Conservation (phyloP, 2,329 filamentous ascomycete species). For the Fusarium buharicum region DNA sequence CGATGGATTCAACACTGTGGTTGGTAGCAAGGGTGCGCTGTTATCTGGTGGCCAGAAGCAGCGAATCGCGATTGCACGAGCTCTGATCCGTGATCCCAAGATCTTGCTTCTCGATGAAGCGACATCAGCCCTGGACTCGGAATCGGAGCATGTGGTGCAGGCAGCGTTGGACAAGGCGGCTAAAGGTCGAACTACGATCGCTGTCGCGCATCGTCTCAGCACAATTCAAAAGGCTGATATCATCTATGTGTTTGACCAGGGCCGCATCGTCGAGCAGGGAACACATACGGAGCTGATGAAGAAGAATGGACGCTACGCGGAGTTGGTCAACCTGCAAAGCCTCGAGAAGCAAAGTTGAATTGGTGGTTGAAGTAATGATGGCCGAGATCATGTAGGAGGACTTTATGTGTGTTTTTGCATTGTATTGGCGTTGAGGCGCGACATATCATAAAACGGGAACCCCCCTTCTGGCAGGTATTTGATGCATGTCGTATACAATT, state of each 20-base stretch:
- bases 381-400: neutral
- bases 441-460: neutral
- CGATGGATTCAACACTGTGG: conserved; percentile 85
- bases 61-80: conserved; percentile 91
- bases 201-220: conserved; percentile 89
- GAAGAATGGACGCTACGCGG: conserved; percentile 76
- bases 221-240: conserved; percentile 95
- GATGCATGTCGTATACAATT: conserved; percentile 18
- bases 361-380: neutral
- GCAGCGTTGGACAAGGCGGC: conserved; percentile 83
- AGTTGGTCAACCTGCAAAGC: conserved; percentile 83
- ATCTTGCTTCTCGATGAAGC: conserved; percentile 87
- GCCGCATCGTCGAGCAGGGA: conserved; percentile 84
- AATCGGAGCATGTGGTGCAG: conserved; percentile 83
- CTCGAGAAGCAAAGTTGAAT: conserved; percentile 66
- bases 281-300: conserved; percentile 79
- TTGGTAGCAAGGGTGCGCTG: conserved; percentile 87
- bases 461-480: conserved; percentile 7
- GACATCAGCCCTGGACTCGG: conserved; percentile 79
- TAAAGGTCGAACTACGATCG: conserved; percentile 88
- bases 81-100: conserved; percentile 89
- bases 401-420: conserved; percentile 18
- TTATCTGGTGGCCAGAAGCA: conserved; percentile 94
- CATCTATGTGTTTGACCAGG: conserved; percentile 97
- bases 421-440: conserved; percentile 30